Evolutionary conservation across 805 yeast species (phyloP).

Genomic region (Vanderwaltozyma verrucispora): DNA sequence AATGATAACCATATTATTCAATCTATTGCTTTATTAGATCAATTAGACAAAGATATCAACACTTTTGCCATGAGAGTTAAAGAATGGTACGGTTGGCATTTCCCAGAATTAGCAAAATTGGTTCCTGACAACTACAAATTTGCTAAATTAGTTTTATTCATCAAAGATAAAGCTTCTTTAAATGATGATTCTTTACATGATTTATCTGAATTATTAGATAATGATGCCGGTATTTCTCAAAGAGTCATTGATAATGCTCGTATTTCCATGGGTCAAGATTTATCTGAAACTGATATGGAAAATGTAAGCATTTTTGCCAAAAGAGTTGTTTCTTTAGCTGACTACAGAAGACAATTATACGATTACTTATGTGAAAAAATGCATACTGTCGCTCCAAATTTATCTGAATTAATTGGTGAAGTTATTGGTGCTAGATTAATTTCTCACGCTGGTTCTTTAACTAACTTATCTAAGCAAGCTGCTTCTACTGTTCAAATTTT

Average conservation of each 20-base stretch:
- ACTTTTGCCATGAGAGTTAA: conserved; percentile 95
- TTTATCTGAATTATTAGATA: conserved; percentile 73
- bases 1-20: conserved; percentile 98
- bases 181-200: conserved; percentile 79
- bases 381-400: conserved; percentile 96
- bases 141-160: conserved; percentile 72
- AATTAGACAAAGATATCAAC: conserved; percentile 95
- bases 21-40: conserved; percentile 95
- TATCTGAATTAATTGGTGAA: conserved; percentile 95
- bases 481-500: conserved; percentile 97
- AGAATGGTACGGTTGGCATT: conserved; percentile 99
- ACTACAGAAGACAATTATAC: conserved; percentile 76
- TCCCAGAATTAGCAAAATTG: conserved; percentile 91
- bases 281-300: conserved; percentile 88
- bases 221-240: conserved; percentile 88
- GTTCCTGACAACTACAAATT: conserved; percentile 81
- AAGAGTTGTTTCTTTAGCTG: conserved; percentile 85
- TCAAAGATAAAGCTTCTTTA: conserved; percentile 79
- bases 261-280: conserved; percentile 98
- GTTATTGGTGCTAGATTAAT: conserved; percentile 97
- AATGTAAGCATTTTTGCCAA: conserved; percentile 86
- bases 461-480: conserved; percentile 94
- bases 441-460: conserved; percentile 96
- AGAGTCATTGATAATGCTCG: conserved; percentile 88
- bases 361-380: conserved; percentile 88